Conservation (phyloP, 2,329 filamentous ascomycete species). For the Fusarium citri region DNA sequence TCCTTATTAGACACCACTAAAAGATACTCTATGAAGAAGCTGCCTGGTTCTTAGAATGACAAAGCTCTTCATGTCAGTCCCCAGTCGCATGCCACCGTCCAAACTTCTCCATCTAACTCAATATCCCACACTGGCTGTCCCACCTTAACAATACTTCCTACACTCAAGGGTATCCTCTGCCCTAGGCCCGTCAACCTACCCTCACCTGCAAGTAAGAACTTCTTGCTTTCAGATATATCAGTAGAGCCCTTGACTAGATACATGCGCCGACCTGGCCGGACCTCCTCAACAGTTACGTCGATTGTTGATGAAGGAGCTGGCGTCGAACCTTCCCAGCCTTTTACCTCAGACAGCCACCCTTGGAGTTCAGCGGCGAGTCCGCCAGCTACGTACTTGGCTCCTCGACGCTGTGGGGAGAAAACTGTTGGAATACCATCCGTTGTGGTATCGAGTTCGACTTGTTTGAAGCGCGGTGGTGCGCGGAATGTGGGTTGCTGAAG, state of each 20-base stretch:
- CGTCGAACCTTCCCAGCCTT: conserved; percentile 48
- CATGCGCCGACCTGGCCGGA: conserved; percentile 51
- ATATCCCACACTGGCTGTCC: conserved; percentile 55
- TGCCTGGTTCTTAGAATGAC: not conserved
- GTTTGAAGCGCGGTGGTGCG: conserved; percentile 55
- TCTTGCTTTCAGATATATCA: conserved; percentile 9
- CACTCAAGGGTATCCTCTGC: conserved; percentile 42
- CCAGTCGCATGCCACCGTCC: conserved; percentile 57
- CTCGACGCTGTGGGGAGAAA: conserved; percentile 54
- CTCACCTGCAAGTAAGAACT: conserved; percentile 54
- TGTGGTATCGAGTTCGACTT: conserved; percentile 41
- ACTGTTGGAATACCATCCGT: conserved; percentile 42
- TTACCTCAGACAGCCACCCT: conserved; percentile 56
- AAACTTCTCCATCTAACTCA: conserved; percentile 48
- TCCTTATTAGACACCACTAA: not conserved
- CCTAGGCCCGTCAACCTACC: conserved; percentile 53
- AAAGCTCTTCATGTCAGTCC: conserved; percentile 29
- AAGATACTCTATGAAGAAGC: not conserved
- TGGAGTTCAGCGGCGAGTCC: conserved; percentile 56
- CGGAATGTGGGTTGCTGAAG: conserved; percentile 54
- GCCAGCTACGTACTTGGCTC: conserved; percentile 51
- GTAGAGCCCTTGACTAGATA: conserved; percentile 47
- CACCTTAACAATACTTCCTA: conserved; percentile 50
- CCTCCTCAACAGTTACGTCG: conserved; percentile 48
- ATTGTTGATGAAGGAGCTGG: conserved; percentile 28